Percentiles rank a stretch among this genome's conserved stretches.
phyloP scores from a whole-genome alignment of 495 filamentous ascomycete genomes.

The Xylaria longipes region DNA sequence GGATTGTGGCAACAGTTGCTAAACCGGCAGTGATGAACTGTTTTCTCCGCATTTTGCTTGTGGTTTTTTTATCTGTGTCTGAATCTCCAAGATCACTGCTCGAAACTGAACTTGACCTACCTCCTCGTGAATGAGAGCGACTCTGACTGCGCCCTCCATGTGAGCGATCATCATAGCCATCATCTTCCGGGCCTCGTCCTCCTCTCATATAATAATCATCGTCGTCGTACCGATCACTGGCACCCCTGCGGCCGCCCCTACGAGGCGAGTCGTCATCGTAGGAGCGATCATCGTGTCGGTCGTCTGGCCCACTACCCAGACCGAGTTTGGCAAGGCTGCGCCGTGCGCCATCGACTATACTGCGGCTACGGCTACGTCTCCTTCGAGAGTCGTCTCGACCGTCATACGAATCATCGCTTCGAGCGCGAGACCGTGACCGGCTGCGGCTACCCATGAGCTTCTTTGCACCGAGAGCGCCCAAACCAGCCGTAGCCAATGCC shows the following conservation, averaged over 20 bases:
- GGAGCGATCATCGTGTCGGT: conserved; percentile 46
- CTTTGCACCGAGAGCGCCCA: conserved; percentile 82
- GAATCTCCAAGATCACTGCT: conserved; percentile 73
- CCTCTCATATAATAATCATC: conserved; percentile 58
- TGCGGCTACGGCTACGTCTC: conserved; percentile 57
- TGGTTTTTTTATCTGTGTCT: conserved; percentile 75
- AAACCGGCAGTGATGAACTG: conserved; percentile 83
- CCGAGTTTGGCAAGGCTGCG: conserved; percentile 53
- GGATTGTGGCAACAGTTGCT: conserved; percentile 87
- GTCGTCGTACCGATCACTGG: conserved; percentile 56
- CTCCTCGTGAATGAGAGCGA: conserved; percentile 43
- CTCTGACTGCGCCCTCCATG: conserved; percentile 46
- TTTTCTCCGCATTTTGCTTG: conserved; percentile 83
- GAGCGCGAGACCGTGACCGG: conserved; percentile 63
- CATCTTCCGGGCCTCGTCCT: conserved; percentile 49
- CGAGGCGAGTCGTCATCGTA: conserved; percentile 41
- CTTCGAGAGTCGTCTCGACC: conserved; percentile 49
- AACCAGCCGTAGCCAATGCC: conserved; percentile 74
- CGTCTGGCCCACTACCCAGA: conserved; percentile 52
- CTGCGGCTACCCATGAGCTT: conserved; percentile 74
- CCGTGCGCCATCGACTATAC: conserved; percentile 53
- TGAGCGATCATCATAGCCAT: conserved; percentile 59
- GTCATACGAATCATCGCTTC: conserved; percentile 58
- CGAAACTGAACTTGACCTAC: conserved; percentile 55
- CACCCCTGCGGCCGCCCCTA: conserved; percentile 40